Base-by-base conservation (phyloP, 352 stramenopile genomes). In the Phytophthora litchii region DNA sequence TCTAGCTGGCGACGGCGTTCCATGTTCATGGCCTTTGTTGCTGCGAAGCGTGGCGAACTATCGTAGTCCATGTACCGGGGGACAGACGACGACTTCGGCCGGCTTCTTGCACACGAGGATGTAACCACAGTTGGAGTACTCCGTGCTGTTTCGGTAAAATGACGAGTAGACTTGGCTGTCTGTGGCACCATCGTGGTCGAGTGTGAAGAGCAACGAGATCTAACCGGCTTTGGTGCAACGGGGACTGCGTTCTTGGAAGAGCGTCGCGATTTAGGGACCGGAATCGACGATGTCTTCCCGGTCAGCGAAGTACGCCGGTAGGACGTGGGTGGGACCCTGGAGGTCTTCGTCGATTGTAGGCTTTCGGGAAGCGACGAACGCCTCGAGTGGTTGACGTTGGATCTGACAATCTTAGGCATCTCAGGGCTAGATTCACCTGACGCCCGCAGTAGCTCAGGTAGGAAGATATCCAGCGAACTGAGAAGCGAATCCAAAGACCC, bases 51-150 rank as follows among this genome's bases (percentile, higher is more conserved):
- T 23, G 63, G 51, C 20, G 71, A 74, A 17, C 56, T 74, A 6
- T 64, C 53, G 47, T 79, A 79, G 52, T 74, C 55, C 54, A 79
- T 60, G 53, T 76, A 79, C 7, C 71, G 46, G 40, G 67, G 40
- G 13, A 52, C 35, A 21, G 43, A 49, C 32, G 57, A 53, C 34
- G 48, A 60, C 7, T 35, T 56, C 8, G 59, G 62, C 38, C 34
- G 54, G 45, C 21, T 21, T 16, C 31, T 65, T 20, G 27, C 23
- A 20, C 37, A 38, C 14, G 59, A 37, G 25, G 48, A 67, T n/a
- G 47, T 7, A 37, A 43, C 16, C 32, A 52, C 21, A 35, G 32
- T 17, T 23, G 42, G 38, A 16, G 46, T 27, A 50, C 16, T 12
- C 9, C 34, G 44, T 14, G 48, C 21, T 0, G 48, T 60, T 19